Evolutionary conservation across 2,329 filamentous ascomycete genomes (phyloP), one percentile per base, ranked within the genome.

Genomic region (Neobulgaria alba): DNA sequence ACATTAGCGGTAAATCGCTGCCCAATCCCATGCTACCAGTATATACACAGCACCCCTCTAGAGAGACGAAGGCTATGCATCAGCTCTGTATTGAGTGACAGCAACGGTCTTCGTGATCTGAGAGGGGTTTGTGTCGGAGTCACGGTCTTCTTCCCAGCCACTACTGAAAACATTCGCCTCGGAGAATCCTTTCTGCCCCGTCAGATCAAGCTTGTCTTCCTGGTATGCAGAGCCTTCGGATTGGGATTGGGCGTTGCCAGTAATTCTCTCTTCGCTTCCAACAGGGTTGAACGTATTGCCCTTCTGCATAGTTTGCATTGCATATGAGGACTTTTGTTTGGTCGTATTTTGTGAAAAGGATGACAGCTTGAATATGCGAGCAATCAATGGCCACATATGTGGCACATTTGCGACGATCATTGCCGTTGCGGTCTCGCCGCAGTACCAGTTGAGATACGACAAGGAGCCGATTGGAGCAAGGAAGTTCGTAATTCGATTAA

Each of bases 401-500:
- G 69, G 69, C 1, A 72, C 52, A 47, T 73, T 73, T 42, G 67
- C 62, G 14, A 72, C 67, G 45, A 67, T 67, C 5, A 72, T 62
- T 7, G 68, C 69, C 2, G 70, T 66, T n/a, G 61, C 64, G 8
- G 67, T 64, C 57, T 74, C 69, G 37, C 69, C 62, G n/a, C 63
- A 60, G 52, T 72, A 71, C 69, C 70, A 73, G 3, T 67, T 42
- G 14, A 39, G 29, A 29, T 36, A 45, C 1, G 29, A 29, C 5
- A 39, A 19, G 19, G 57, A 56, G 2, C 33, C 33, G 15, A 66
- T 41, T 2, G 49, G 46, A 17, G 51, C 40, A 3, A 46, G 42
- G 36, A 55, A 61, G 41, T 65, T 66, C 49, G 63, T 65, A 33
- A 62, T 53, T 46, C 67, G 67, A 12, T 63, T 70, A 4, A 76